Conservation (phyloP, 140 eudicot species). For the Stevia rebaudiana region DNA sequence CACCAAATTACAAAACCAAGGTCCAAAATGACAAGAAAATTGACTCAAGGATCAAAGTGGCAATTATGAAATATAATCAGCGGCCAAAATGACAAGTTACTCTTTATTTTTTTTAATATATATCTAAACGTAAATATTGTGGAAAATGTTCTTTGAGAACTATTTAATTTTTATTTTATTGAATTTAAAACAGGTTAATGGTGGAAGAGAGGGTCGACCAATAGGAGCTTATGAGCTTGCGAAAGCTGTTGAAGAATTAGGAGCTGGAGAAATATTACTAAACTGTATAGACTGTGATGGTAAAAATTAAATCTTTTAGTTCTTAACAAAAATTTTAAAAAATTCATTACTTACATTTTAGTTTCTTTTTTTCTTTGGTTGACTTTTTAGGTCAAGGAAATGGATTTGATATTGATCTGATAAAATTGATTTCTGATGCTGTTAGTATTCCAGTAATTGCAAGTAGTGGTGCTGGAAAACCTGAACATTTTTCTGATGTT, state of each 20-base stretch:
- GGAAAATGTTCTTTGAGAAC: not conserved
- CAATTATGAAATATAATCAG: too few relatives aligned
- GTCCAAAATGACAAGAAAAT: too few relatives aligned
- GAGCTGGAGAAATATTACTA: conserved; percentile 97
- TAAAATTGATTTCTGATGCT: conserved; percentile 77
- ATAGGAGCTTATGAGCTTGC: conserved; percentile 99
- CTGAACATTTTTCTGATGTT: conserved; percentile 77
- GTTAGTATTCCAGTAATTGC: conserved; percentile 95
- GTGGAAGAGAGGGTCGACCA: conserved; percentile 97
- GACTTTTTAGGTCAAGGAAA: conserved; percentile 79
- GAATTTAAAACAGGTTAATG: conserved; percentile 59
- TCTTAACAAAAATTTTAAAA: not conserved
- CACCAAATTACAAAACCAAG: too few relatives aligned
- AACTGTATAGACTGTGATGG: conserved; percentile 99
- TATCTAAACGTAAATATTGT: too few relatives aligned
- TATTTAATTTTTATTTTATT: not conserved
- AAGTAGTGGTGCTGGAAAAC: conserved; percentile 93
- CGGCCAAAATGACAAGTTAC: too few relatives aligned
- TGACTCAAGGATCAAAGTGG: too few relatives aligned
- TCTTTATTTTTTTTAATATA: too few relatives aligned
- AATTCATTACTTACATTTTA: not conserved
- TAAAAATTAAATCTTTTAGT: conserved; percentile 12
- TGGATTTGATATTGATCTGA: conserved; percentile 82
- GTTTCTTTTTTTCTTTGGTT: not conserved
- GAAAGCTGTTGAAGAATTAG: conserved; percentile 93